phyloP scores from a whole-genome alignment of 1,139 yeast genomes.

The Geotrichum histeridarum region DNA sequence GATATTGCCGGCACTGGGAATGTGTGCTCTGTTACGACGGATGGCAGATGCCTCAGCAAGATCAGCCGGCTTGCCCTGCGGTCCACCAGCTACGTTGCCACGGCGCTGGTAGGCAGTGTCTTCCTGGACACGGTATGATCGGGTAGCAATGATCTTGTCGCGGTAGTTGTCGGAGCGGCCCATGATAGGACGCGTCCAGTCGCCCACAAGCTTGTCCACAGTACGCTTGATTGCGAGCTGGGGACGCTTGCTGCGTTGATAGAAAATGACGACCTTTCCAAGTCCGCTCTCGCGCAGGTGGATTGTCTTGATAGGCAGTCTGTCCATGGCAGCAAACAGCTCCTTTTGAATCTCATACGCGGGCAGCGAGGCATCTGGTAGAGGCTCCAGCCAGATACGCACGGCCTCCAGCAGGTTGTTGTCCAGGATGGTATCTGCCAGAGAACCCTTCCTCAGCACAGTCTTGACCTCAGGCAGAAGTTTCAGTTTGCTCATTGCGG shows the following conservation, averaged over 20 bases:
- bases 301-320: slow-evolving; percentile 88
- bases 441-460: slow-evolving; percentile 71
- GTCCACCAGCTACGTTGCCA: slow-evolving; percentile 23
- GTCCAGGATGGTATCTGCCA: slow-evolving; percentile 86
- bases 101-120: slow-evolving; percentile 24
- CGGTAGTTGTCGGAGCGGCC: slow-evolving; percentile 93
- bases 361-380: slow-evolving; percentile 96
- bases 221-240: slow-evolving; percentile 79
- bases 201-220: slow-evolving; percentile 87
- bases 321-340: slow-evolving; percentile 64
- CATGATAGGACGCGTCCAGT: slow-evolving; percentile 97
- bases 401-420: slow-evolving; percentile 91
- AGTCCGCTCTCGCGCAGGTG: slow-evolving; percentile 91
- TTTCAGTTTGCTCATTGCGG: slow-evolving; percentile 83
- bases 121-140: slow-evolving; percentile 56
- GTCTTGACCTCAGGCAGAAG: slow-evolving; percentile 73
- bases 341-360: slow-evolving; percentile 93
- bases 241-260: slow-evolving; percentile 85
- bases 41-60: slow-evolving; percentile 89
- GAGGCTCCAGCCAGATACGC: slow-evolving; percentile 94
- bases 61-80: slow-evolving; percentile 43
- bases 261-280: slow-evolving; percentile 90
- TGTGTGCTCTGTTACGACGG: slow-evolving; percentile 82
- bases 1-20: slow-evolving; percentile 81
- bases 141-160: slow-evolving; percentile 71